Percentiles rank a stretch among this genome's conserved stretches.
Evolutionary conservation across 257 asterid species (phyloP).

Genomic region (Eucommia ulmoides): DNA sequence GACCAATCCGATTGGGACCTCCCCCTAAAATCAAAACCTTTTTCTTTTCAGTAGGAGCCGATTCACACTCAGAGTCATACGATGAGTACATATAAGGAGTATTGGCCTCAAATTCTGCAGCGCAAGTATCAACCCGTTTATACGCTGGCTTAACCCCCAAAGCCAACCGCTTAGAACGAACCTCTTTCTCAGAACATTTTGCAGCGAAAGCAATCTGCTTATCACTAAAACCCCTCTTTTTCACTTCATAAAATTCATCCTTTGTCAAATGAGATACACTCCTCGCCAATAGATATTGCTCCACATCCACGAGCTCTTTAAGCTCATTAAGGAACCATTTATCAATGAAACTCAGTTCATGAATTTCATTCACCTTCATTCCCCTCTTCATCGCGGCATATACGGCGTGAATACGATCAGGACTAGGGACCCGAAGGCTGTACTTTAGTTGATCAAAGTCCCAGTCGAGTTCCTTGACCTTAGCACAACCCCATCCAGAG

Average conservation of each 20-base stretch:
- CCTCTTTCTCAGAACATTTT: constrained; percentile 66
- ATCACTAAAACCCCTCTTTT: constrained; percentile 95
- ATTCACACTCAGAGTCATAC: constrained; percentile 84
- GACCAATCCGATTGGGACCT: constrained; percentile 97
- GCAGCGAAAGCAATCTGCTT: constrained; percentile 78
- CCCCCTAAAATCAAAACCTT: constrained; percentile 94
- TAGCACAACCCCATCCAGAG: constrained; percentile 92
- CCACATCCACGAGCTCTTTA: constrained; percentile 83
- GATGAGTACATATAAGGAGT: constrained; percentile 96
- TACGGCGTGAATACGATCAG: constrained; percentile 81
- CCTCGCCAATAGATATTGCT: constrained; percentile 47
- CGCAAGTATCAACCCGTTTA: constrained; percentile 96
- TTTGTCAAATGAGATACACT: constrained; percentile 50
- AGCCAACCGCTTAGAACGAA: constrained; percentile 60
- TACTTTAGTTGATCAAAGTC: constrained; percentile 76
- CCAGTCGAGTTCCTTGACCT: constrained; percentile 76
- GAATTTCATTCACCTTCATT: constrained; percentile 79
- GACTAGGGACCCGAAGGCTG: constrained; percentile 78
- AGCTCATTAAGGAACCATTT: constrained; percentile 91
- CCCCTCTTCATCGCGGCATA: constrained; percentile 96
- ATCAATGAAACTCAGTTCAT: constrained; percentile 67
- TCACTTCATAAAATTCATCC: constrained; percentile 87
- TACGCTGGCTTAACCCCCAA: constrained; percentile 82
- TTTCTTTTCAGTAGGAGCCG: constrained; percentile 62
- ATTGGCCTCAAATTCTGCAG: constrained; percentile 96